phyloP scores from a whole-genome alignment of 1,284 basidiomycete genomes.

The Pascua sp. region DNA sequence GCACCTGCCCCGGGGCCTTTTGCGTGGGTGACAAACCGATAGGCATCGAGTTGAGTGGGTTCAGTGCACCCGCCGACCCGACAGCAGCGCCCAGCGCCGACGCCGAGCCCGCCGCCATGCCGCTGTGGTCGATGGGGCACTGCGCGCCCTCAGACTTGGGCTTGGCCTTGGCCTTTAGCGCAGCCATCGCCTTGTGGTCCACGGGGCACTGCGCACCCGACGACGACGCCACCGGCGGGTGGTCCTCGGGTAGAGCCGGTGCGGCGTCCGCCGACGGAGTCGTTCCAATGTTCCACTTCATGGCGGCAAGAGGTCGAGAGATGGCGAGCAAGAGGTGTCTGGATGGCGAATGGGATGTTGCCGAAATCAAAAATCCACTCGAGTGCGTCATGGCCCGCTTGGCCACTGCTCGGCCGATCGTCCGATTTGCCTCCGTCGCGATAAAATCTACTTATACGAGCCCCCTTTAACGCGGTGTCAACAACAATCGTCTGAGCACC shows the following conservation, averaged over 20 bases:
- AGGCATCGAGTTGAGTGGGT: slow-evolving; percentile 90
- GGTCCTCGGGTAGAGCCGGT: slow-evolving; percentile 21
- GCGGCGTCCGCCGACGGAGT: slow-evolving; percentile 10
- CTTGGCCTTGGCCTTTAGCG: slow-evolving; percentile 1
- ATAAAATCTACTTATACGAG: no score
- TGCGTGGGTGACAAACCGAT: slow-evolving; percentile 56
- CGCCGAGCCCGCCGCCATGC: slow-evolving; percentile 1
- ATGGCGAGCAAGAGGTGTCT: no score
- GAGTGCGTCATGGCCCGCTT: no score
- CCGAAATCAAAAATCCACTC: no score
- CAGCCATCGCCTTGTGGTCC: slow-evolving; percentile 13
- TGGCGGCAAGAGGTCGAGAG: slow-evolving; percentile 7
- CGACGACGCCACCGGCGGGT: slow-evolving; percentile 24
- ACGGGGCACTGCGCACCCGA: slow-evolving; percentile 17
- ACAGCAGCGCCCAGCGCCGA: slow-evolving; percentile 9
- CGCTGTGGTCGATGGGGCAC: slow-evolving; percentile 44
- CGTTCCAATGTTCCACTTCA: slow-evolving; percentile 42
- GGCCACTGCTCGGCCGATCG: no score
- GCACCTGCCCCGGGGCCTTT: slow-evolving; percentile 38
- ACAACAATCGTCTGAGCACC: no score
- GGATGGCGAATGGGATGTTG: no score
- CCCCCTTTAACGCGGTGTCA: no score
- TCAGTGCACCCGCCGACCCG: slow-evolving; percentile 49
- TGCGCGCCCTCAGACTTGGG: slow-evolving; percentile 22
- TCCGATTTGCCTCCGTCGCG: no score